Evolutionary conservation across 2,329 filamentous ascomycete species (phyloP).

Genomic region (Talaromyces sp.): DNA sequence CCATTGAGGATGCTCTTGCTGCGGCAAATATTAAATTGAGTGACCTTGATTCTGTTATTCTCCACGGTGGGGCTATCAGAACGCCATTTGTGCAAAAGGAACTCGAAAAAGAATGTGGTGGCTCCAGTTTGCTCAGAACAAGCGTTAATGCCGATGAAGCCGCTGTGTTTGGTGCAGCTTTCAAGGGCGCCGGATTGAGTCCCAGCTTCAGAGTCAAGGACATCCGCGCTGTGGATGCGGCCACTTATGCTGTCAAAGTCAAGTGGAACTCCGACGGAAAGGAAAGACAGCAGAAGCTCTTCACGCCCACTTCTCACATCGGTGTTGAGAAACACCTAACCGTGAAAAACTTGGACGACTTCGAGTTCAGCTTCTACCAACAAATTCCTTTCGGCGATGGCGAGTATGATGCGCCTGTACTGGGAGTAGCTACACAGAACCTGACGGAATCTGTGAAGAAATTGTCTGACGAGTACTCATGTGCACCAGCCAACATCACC

Average conservation of each 20-base stretch:
- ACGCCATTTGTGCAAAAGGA: slow-evolving; percentile 92
- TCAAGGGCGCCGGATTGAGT: slow-evolving; percentile 87
- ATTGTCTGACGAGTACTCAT: slow-evolving; percentile 74
- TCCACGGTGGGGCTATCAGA: slow-evolving; percentile 83
- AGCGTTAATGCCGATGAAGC: slow-evolving; percentile 98
- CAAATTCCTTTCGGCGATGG: slow-evolving; percentile 49
- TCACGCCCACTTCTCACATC: slow-evolving; percentile 69
- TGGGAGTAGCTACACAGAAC: slow-evolving; percentile 72
- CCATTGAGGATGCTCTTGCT: slow-evolving; percentile 70
- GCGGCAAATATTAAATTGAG: slow-evolving; percentile 66
- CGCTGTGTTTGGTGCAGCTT: slow-evolving; percentile 91
- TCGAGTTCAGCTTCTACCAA: slow-evolving; percentile 76
- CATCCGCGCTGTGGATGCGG: slow-evolving; percentile 75
- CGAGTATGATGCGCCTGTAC: slow-evolving; percentile 55
- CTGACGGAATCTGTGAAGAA: slow-evolving; percentile 76
- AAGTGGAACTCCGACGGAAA: slow-evolving; percentile 71
- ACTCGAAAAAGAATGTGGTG: slow-evolving; percentile 70
- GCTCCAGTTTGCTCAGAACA: slow-evolving; percentile 73
- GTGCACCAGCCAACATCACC: slow-evolving; percentile 69
- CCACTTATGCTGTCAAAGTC: slow-evolving; percentile 68
- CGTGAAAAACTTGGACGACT: slow-evolving; percentile 77
- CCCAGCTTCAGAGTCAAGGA: slow-evolving; percentile 98
- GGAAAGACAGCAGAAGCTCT: slow-evolving; percentile 74
- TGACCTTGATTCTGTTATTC: slow-evolving; percentile 84
- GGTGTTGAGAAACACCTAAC: slow-evolving; percentile 79